Conservation (phyloP, 768 basidiomycete species). For the Antrodiella citrinella region DNA sequence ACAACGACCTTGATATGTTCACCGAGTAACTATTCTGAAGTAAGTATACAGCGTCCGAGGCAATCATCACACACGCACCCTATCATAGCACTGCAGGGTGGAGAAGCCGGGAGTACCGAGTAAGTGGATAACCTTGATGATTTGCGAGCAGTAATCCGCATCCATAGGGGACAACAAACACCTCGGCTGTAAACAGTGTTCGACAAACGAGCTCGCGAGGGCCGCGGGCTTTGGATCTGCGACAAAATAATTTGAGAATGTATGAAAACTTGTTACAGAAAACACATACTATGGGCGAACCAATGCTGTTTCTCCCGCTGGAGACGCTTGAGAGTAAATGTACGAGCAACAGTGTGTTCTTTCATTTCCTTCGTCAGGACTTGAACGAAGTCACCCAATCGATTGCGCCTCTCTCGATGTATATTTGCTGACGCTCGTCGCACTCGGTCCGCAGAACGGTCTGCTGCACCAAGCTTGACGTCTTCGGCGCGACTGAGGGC, state of each 20-base stretch:
- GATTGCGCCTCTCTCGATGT: slow-evolving; percentile 57
- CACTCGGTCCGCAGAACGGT: slow-evolving; percentile 59
- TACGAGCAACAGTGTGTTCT: slow-evolving; percentile 63
- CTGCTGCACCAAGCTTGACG: slow-evolving; percentile 50
- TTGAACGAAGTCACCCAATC: slow-evolving; percentile 53
- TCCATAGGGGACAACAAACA: slow-evolving; percentile 94
- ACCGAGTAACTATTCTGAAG: slow-evolving; percentile 58
- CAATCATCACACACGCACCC: too few relatives aligned
- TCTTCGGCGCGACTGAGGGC: slow-evolving; percentile 65
- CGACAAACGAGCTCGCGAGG: slow-evolving; percentile 60
- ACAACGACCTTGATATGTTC: slow-evolving; percentile 79
- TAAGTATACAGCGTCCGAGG: background rate
- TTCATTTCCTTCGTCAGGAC: slow-evolving; percentile 63
- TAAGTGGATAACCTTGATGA: slow-evolving; percentile 81
- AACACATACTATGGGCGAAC: slow-evolving; percentile 57
- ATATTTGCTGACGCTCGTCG: slow-evolving; percentile 48
- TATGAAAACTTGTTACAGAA: too few relatives aligned
- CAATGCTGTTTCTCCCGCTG: slow-evolving; percentile 74
- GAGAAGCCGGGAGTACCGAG: slow-evolving; percentile 88
- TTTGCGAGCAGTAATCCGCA: slow-evolving; percentile 87
- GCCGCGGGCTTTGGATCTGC: slow-evolving; percentile 38
- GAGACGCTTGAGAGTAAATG: slow-evolving; percentile 70
- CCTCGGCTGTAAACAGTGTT: slow-evolving; percentile 90
- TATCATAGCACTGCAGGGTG: slow-evolving; percentile 79
- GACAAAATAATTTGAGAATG: too few relatives aligned